A percentile compares a stretch with the other conserved stretches of the same genome.
phyloP scores from a whole-genome alignment of 2,329 filamentous ascomycete genomes.

The Stachybotrys elegans region DNA sequence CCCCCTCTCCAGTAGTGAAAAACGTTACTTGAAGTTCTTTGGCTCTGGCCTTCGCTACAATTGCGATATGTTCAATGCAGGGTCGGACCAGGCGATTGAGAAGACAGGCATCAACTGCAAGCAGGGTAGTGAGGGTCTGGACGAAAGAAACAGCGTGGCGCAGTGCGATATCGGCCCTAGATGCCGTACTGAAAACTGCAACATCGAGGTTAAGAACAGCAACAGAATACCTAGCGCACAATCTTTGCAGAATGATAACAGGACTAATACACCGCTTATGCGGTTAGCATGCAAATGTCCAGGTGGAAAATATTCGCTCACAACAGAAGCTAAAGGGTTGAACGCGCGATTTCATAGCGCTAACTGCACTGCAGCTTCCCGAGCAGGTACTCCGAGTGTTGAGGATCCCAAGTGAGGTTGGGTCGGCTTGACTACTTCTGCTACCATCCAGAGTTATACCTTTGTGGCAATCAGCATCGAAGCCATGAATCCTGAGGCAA shows the following conservation, averaged over 20 bases:
- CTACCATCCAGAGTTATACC: too few species aligned
- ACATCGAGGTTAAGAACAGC: not conserved
- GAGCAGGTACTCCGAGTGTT: too few species aligned
- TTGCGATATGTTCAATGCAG: not conserved
- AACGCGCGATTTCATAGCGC: not conserved
- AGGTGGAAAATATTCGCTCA: not conserved
- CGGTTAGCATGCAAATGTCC: not conserved
- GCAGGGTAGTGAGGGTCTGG: not conserved
- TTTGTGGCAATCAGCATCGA: too few species aligned
- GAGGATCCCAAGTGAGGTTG: too few species aligned
- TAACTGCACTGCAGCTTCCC: not conserved
- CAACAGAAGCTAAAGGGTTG: not conserved
- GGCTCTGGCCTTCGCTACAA: not conserved
- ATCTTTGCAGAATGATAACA: not conserved
- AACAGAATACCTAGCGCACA: not conserved
- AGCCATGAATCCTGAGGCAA: too few species aligned
- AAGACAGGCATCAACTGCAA: not conserved
- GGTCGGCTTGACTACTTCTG: too few species aligned
- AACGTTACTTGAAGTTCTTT: not conserved
- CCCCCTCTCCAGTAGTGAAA: not conserved
- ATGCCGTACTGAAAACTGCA: too few species aligned
- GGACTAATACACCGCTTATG: not conserved
- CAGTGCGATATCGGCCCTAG: not conserved
- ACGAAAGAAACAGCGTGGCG: not conserved
- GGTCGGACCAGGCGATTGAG: not conserved